Base-by-base conservation (phyloP, 192 early-diverging fungal species). In the Diversispora epigaea region DNA sequence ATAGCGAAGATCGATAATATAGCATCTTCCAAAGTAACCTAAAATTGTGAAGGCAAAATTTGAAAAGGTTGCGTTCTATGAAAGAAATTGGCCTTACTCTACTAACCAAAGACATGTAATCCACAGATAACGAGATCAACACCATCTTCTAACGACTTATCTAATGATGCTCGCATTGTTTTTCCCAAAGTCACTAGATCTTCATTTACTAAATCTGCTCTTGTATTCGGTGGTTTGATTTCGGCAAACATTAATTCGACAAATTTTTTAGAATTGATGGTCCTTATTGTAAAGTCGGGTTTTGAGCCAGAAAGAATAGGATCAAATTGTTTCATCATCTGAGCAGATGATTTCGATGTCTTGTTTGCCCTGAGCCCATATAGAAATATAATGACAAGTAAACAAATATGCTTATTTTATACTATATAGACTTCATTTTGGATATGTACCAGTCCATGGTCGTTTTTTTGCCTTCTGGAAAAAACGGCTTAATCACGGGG, bases 101-200 rank as follows among this genome's bases (percentile, higher is more conserved):
- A 49, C 55, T 56, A n/a, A 56, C 55, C 55, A 56, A 56, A 17
- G 55, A 56, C 55, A 56, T 56, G 55, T 56, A 56, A 56, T 56
- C 55, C 55, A 19, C 55, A 56, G 0, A 56, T 56, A 56, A 56
- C 17, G n/a, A 56, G 55, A 56, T 56, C 55, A 56, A 19, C 55
- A 56, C 55, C 55, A 56, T n/a, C 55, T 56, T 56, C 55, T 56
- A 56, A 56, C 5, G 55, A 56, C 17, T 56, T 56, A 56, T 56
- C 55, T 19, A 56, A 56, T 56, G 55, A 56, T 56, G 55, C 55
- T 56, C 55, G 55, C 55, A 56, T 56, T 12, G 55, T 56, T 56
- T 56, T 56, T 56, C 55, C 55, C n/a, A 56, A 56, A 56, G 55
- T 56, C 19, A 56, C 55, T 4, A 56, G 19, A 17, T 56, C 1